These are phyloP conservation scores for Pyronema omphalodes DNA, from an alignment of 495 filamentous ascomycete species.

Conservation along the genomic window DNA sequence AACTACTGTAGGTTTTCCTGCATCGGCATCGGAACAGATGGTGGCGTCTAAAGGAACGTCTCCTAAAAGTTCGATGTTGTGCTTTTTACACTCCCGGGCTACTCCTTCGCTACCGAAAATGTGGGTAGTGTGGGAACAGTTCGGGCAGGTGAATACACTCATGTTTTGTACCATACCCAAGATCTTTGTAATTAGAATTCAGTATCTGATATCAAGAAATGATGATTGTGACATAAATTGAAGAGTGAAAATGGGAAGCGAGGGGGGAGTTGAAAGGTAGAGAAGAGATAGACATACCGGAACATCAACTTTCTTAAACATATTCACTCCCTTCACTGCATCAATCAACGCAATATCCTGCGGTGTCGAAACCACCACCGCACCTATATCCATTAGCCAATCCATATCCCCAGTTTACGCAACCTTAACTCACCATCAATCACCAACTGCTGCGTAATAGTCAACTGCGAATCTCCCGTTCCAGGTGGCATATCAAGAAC, in stretches of 20 bases:
- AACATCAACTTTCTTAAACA: conserved; percentile 69
- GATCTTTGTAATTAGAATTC: conserved; percentile 24
- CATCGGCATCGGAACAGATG: conserved; percentile 79
- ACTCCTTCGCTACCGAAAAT: conserved; percentile 54
- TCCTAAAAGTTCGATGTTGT: conserved; percentile 58
- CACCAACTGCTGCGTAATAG: conserved; percentile 74
- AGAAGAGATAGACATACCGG: conserved; percentile 31
- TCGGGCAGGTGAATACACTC: conserved; percentile 66
- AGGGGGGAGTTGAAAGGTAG: not conserved
- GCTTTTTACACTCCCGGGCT: conserved; percentile 38
- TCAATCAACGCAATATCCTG: conserved; percentile 81
- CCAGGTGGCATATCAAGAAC: conserved; percentile 86
- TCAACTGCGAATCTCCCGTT: conserved; percentile 86
- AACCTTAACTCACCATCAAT: conserved; percentile 43
- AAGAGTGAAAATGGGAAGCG: not conserved
- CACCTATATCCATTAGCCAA: conserved; percentile 30
- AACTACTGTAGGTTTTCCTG: conserved; percentile 79
- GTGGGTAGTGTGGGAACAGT: conserved; percentile 51
- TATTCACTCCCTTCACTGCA: conserved; percentile 71
- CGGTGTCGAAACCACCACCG: conserved; percentile 82
- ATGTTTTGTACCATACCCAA: conserved; percentile 96
- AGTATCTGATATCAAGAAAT: not conserved
- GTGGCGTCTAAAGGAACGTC: conserved; percentile 76
- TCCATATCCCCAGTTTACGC: not conserved
- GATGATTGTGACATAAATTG: not conserved